Base-by-base conservation (phyloP, 176 grass and related monocot genomes). In the Otatea glauca region DNA sequence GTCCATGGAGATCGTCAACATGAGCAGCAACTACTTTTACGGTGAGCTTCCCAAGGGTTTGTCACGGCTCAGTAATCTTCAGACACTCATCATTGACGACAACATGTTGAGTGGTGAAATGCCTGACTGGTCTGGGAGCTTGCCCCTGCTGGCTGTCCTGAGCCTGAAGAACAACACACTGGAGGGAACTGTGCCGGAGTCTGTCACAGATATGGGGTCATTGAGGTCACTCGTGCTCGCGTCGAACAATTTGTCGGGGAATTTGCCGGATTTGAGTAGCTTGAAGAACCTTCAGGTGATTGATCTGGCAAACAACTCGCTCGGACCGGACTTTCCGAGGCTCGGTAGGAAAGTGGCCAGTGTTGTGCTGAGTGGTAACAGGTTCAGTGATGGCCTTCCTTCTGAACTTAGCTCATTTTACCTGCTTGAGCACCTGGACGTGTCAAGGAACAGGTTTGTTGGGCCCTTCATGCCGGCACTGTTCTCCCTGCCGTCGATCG, bases 101-200 rank as follows among this genome's bases (percentile, higher is more conserved):
- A 99, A 99, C 83, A 37, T 96, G 88, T 79, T 99, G 2, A 81
- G 86, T 63, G 96, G 96, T 43, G 74, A 77, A 21, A 75, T 99
- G 1, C 96, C 96, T 0, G 53, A 8, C 7, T 94, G 89, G 89
- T 49, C 96, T 7, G 75, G 70, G 12, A 65, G 44, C 15, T 74
- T 96, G 47, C 88, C 96, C 27, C 81, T 79, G 13, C 68, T 99
- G 9, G 90, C 96, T 44, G 93, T 96, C 58, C 79, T 96, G 29
- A 99, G 93, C 83, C 86, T 96, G 49, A 86, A 82, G 74, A 96
- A 99, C 88, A 99, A 99, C 78, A 88, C 88, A 14, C 68, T 99
- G 27, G 81, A 66, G 44, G 93, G 93, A 4, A 5, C 67, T 0
- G 25, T 99, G 47, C 96, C 96, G 25, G 83, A 89, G 27, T 91